Evolutionary conservation across 768 basidiomycete species (phyloP), one percentile per base, ranked within the genome.

Genomic region (Termitomyces sp.): DNA sequence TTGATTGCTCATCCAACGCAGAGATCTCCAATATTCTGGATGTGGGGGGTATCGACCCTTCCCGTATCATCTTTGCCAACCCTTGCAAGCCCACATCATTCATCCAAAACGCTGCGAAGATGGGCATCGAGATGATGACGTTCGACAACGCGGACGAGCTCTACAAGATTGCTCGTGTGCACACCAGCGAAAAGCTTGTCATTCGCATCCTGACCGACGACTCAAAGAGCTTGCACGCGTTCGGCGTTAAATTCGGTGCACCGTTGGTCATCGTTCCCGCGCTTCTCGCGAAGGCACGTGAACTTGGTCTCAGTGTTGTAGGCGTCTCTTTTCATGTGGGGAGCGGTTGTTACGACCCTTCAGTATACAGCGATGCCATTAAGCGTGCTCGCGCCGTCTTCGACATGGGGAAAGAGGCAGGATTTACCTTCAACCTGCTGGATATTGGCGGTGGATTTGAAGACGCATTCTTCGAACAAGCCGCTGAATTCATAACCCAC

Each of bases 301-400:
- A 91, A 67, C 81, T 98, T 34, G 75, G 78, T 38, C 81, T 99
- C 57, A 83, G 94, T 70, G 95, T 99, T 56, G 81, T 98, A 40
- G 97, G 97, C n/a, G 91, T 98, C 61, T 93, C 91, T 74, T 98
- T 99, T 84, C 97, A 98, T 73, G 97, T 98, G 46, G 97, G 97
- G 5, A 94, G 91, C 64, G 97, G 97, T 2, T 96, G 94, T 75
- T 97, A 94, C 72, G 96, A 98, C 74, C 87, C 96, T n/a, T 77
- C 84, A 20, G 89, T 91, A 29, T 99, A 96, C 70, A 84, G 84
- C 38, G 95, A 97, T 72, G 97, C 97, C 31, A 83, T 98, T 63
- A 82, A 75, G 75, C 88, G 92, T n/a, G 91, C 96, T 3, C 85
- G 87, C 10, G 74, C 80, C 6, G 94, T 89, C 17, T 99, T 98